Base-by-base conservation (phyloP, 2,329 filamentous ascomycete genomes). In the Claviceps capensis region DNA sequence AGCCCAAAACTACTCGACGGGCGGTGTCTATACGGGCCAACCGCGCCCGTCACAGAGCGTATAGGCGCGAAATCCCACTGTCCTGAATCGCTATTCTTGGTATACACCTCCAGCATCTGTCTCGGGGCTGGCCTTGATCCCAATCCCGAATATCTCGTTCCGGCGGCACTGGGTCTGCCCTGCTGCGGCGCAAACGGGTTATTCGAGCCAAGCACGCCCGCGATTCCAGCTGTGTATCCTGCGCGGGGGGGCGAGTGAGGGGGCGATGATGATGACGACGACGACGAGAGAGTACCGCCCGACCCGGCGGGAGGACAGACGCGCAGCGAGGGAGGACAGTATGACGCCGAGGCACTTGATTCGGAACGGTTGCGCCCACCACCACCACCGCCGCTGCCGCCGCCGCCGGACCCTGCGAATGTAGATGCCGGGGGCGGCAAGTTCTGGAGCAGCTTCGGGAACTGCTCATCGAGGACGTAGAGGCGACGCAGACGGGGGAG, bases 401-500 rank as follows among this genome's bases (percentile, higher is more conserved):
- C 16, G 64, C 63, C 47, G 63, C 72, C 1, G 87, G 85, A 2
- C 85, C 85, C 2, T 86, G 84, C 6, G 91, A 74, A 14, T 73
- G 61, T 58, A 14, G 64, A 63, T 46, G 63, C 72, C 1, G 87
- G 85, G 2, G 85, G 85, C 2, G 86, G 84, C 6, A 91, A 74
- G 14, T 73, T 74, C 44, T 89, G 76, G 5, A 96, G 78, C 11
- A 83, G 77, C 58, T 95, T 88, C 2, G 89, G 83, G 63, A 97
- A 95, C 48, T 79, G 75, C 26, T 85, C 79, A 61, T 96, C 89
- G 49, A 88, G 85, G 17, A 96, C 91, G 64, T 94, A 96, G 7
- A 97, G 77, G 22, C 83, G 79, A 38, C 76, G 76, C 8, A 97
- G 75, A 38, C 77, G 78, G 1, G 89, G 88, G 7, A 97, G 75